Evolutionary conservation across 1,284 basidiomycete genomes (phyloP), one percentile per base, ranked within the genome.

Genomic region (Tilletia indica): DNA sequence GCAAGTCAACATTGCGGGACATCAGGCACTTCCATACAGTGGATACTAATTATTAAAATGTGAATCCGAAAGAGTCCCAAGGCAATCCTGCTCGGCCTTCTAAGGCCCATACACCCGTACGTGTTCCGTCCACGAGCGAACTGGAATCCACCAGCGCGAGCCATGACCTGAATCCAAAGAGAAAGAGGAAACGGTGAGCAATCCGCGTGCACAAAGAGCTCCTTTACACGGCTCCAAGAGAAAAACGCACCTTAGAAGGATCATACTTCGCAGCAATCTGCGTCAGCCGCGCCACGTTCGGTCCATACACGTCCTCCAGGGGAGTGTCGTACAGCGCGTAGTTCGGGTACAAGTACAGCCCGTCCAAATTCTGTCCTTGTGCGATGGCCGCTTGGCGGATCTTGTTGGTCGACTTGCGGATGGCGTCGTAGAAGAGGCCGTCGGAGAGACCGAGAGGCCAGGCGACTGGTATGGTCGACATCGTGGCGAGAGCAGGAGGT

Each of bases 281-380:
- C 31, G 61, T 64, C 36, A 64, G 61, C 1, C 34, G 31, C 36
- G 31, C 36, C 61, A 64, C 36, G 34, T 64, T 64, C 36, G 61
- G 61, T 3, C 61, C 61, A 42, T 64, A 64, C 36, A 64, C 38
- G 14, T 39, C 38, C 34, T 64, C 61, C 16, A 64, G 36, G 0
- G 61, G 61, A 16, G 61, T 39, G 34, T 64, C 61, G 61, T 64
- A 64, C 61, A 64, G 61, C 16, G 38, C 61, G 19, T 64, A 64
- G 34, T 64, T 64, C 12, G 61, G 61, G 61, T 64, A 64, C 5
- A 39, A 2, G 38, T 64, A 64, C 34, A 25, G 61, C 1, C 38
- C 61, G 11, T 38, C 34, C 16, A 64, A 38, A 4, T 42, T 39
- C 61, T 64, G 61, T 12, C 61, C 61, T 21, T 64, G 61, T 11